Evolutionary conservation across 2,329 filamentous ascomycete species (phyloP).

Genomic region (Volutella citrinella): DNA sequence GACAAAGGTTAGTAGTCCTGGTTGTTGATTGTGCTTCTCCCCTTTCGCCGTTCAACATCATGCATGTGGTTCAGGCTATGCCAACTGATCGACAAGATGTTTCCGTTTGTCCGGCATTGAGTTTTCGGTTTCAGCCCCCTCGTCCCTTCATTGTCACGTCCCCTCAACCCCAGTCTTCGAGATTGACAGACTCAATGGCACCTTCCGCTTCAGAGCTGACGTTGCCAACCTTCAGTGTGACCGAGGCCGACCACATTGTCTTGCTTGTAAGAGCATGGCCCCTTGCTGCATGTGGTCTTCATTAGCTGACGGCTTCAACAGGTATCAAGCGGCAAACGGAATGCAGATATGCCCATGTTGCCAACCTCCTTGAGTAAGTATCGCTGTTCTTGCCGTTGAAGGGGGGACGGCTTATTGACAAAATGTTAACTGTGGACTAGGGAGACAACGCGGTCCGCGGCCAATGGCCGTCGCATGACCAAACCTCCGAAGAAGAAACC

Average conservation of each 20-base stretch:
- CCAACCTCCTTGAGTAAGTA: constrained; percentile 74
- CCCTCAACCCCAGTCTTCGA: too few species aligned
- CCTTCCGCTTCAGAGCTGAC: too few species aligned
- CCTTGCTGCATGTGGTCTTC: not conserved
- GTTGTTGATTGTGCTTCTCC: constrained; percentile 4
- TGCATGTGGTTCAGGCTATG: constrained; percentile 2
- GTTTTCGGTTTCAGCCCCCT: too few species aligned
- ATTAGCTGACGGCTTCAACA: constrained; percentile 31
- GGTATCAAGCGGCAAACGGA: constrained; percentile 74
- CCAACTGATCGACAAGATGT: too few species aligned
- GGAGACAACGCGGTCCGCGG: constrained; percentile 54
- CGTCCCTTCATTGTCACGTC: too few species aligned
- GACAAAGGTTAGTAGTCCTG: constrained; percentile 60
- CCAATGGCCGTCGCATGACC: constrained; percentile 54
- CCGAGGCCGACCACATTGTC: constrained; percentile 65
- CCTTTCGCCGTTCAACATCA: constrained; percentile 5
- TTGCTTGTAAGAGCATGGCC: constrained; percentile 52
- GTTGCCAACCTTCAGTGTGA: constrained; percentile 76
- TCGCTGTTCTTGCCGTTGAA: too few species aligned
- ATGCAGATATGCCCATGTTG: constrained; percentile 73
- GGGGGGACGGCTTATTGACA: not conserved
- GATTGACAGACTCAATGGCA: too few species aligned
- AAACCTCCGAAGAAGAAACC: constrained; percentile 55
- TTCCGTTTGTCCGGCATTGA: too few species aligned
- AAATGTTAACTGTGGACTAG: constrained; percentile 32